Base-by-base conservation (phyloP, 805 yeast species). In the Saturnispora bothae region DNA sequence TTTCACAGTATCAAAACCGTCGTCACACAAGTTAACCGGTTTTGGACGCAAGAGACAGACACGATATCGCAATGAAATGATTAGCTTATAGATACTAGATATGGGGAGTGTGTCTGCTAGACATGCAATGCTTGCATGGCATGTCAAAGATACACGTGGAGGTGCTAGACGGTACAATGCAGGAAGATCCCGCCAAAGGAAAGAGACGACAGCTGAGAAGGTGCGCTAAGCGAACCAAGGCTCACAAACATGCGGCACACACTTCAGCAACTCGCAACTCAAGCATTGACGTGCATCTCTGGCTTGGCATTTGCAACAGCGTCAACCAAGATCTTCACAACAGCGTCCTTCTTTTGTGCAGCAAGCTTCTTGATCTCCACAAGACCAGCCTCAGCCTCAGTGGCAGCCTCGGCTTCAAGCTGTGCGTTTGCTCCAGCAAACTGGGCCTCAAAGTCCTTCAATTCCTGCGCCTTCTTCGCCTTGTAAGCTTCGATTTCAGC, bases 401-500 rank as follows among this genome's bases (percentile, higher is more conserved):
- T 68, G 44, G 77, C 92, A 25, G 96, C 95, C 28, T 78, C 82
- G 46, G 74, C 70, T 52, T 83, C 92, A 45, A 83, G 79, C 51
- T 78, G 62, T 46, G 76, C 80, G 57, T 86, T 84, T 49, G 76
- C 68, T 12, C 86, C 86, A 41, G 78, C 71, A 56, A 82, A 84
- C 52, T 78, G 76, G 29, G 69, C 62, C 59, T 84, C 92, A 53
- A 69, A 78, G 46, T 73, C 64, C 56, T 73, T 71, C 62, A 89
- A 75, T 63, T 89, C 96, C 34, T 63, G 65, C 47, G 88, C 96
- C 67, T 88, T 89, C 58, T 77, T 73, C 36, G 68, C 59, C 69
- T 83, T 88, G 73, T 92, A 92, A 40, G 76, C 78, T 48, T 78
- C 82, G 52, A 92, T 84, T 62, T 92, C 98, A 40, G 69, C 65